Evolutionary conservation across 2,329 filamentous ascomycete species (phyloP).

Genomic region (Epichloe glyceriae): DNA sequence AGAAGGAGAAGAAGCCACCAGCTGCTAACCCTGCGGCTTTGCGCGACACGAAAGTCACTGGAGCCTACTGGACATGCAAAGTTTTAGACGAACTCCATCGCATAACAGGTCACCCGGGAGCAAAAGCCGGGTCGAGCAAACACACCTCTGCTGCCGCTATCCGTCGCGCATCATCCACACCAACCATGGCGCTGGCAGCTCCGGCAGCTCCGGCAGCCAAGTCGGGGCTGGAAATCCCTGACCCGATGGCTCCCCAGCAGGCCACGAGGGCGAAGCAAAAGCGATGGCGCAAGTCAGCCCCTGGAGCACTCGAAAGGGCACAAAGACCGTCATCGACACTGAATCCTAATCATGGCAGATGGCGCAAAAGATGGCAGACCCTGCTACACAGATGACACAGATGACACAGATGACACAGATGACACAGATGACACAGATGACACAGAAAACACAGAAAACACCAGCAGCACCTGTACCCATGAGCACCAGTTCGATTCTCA

Average conservation of each 20-base stretch:
- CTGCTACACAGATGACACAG: not conserved
- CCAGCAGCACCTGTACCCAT: not conserved
- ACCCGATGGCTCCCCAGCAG: constrained; percentile 1
- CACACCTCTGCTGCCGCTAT: constrained; percentile 5
- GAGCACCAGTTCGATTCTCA: constrained; percentile 30
- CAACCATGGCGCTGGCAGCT: constrained; percentile 1
- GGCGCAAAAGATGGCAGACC: constrained; percentile 10
- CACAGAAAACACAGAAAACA: not conserved
- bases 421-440: no score
- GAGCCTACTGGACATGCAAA: constrained; percentile 30
- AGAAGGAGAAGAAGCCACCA: constrained; percentile 21
- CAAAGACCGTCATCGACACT: constrained; percentile 20
- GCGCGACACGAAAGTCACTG: constrained; percentile 33
- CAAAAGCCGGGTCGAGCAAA: not conserved
- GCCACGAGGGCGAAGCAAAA: constrained; percentile 15
- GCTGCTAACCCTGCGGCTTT: constrained; percentile 28
- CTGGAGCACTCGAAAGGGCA: constrained; percentile 19
- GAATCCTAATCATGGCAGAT: constrained; percentile 24
- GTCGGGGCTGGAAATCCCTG: no score
- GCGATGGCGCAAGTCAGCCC: constrained; percentile 27
- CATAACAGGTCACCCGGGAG: constrained; percentile 16
- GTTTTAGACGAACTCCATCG: constrained; percentile 27
- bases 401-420: no score
- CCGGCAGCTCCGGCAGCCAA: not conserved
- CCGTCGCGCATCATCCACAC: constrained; percentile 9